Base-by-base conservation (phyloP, 768 basidiomycete species). In the Auriscalpium microsporum region DNA sequence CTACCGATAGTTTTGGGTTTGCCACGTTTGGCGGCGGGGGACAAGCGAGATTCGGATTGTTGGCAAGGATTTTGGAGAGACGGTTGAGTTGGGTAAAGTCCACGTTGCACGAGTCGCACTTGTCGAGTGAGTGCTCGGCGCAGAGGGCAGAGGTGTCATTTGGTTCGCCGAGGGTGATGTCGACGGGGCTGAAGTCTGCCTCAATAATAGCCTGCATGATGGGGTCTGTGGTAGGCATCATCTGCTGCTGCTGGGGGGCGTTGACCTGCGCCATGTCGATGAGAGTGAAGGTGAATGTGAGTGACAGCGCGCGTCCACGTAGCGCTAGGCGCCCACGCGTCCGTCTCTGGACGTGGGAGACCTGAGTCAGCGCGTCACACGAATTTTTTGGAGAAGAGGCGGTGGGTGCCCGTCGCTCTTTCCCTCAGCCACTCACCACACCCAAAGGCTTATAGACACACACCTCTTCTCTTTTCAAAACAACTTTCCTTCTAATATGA, bases 21-120 rank as follows among this genome's bases (percentile, higher is more conserved):
- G 88, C 73, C 48, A 93, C 76, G 58, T 83, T 86, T 33, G 83
- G 79, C 4, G 93, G 92, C 2, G 93, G 94, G 19, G 84, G 92
- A 63, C 88, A 89, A 49, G 82, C 78, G 16, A 90, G 72, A 58
- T 76, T 80, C 33, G 87, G 85, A 65, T 92, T 84, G 61, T 75
- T 69, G 58, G 79, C 76, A 54, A 94, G 78, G 9, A 88, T 69
- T 46, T 81, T 81, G 10, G 89, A 78, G 54, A 94, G 79, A 19
- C 86, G 82, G 69, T 95, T 96, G 53, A 94, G 74, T 51, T 71
- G 72, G 48, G 77, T 69, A 70, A 87, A 93, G 72, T 96, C 90
- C 2, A 86, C 64, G 54, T 76, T 76, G 68, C 91, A 94, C 36
- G 78, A 75, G 50, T 78, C 72, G 70, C 92, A 94, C 67, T 84